A percentile compares a stretch with the other conserved stretches of the same genome.
Evolutionary conservation across 2,329 filamentous ascomycete species (phyloP).

Genomic region (Cercospora zeae-maydis): DNA sequence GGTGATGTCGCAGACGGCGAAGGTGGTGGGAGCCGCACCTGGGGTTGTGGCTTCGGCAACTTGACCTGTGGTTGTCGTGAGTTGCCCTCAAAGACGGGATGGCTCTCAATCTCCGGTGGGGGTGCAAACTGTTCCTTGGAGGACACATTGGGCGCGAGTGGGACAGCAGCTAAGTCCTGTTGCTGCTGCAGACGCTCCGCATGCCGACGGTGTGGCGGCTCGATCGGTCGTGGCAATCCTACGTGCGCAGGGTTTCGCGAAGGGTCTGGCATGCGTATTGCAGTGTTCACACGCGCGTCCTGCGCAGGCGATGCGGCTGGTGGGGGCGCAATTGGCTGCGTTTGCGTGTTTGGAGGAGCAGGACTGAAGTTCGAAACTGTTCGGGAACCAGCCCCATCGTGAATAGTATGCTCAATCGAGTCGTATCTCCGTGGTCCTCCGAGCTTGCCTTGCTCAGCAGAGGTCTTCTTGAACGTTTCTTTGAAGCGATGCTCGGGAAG

Average conservation of each 20-base stretch:
- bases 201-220: constrained; percentile 22
- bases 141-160: constrained; percentile 25
- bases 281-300: constrained; percentile 28
- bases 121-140: constrained; percentile 47
- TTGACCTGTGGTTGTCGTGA: constrained; percentile 63
- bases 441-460: constrained; percentile 25
- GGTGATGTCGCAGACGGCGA: constrained; percentile 39
- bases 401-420: constrained; percentile 31
- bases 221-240: constrained; percentile 28
- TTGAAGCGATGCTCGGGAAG: constrained; percentile 26
- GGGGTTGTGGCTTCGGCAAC: constrained; percentile 65
- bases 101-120: constrained; percentile 68
- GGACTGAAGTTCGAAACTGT: constrained; percentile 26
- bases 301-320: constrained; percentile 27
- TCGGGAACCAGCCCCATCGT: constrained; percentile 31
- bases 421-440: constrained; percentile 31
- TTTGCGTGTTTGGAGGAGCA: constrained; percentile 35
- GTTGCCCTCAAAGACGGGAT: constrained; percentile 70
- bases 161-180: constrained; percentile 20
- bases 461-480: constrained; percentile 39
- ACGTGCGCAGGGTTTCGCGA: constrained; percentile 33
- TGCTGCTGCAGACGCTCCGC: constrained; percentile 10
- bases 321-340: constrained; percentile 32
- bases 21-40: constrained; percentile 74
- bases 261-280: constrained; percentile 34